Evolutionary conservation across 139 green algal genomes (phyloP), one percentile per base, ranked within the genome.

Genomic region (Coccomyxa sp.): DNA sequence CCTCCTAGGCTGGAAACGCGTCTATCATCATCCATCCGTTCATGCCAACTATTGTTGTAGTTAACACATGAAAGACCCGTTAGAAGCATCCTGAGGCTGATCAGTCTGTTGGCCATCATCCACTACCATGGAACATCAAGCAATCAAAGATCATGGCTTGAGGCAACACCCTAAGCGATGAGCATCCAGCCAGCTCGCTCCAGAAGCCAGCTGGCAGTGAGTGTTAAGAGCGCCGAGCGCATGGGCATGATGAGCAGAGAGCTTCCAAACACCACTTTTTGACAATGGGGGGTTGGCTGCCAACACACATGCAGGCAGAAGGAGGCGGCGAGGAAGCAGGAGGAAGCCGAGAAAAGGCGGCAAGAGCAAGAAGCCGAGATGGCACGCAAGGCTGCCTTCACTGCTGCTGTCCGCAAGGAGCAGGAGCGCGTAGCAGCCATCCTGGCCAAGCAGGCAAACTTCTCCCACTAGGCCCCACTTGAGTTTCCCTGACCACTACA

Each of bases 341-440:
- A 89, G 59, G 88, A 89, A 59, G 83, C 67, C 71, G 84, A 86
- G 57, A 83, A 89, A 81, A 23, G 81, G n/a, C 75, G 63, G n/a
- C 66, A 74, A n/a, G 86, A 93, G 81, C 81, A 82, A 45, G 79
- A 86, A 78, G 80, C 86, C 10, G 91, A 93, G 80, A 87, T 89
- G 82, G 78, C 83, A 81, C 88, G 92, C 58, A 91, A 91, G 85
- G 68, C 76, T 13, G 83, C 86, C 21, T 88, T 88, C 67, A 77
- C 28, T 68, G 83, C 68, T 57, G 83, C 80, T 32, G 81, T 81
- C 59, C 51, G 79, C 66, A 51, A 67, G 51, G 82, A 90, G 86
- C 75, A 67, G 77, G 66, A 84, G 18, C 84, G 89, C 58, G 74
- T 90, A 28, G 75, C 80, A 58, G 79, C 80, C 16, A 86, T 87